Conservation (phyloP, 306 rosid genomes). For the Elaeagnus macrophylla region DNA sequence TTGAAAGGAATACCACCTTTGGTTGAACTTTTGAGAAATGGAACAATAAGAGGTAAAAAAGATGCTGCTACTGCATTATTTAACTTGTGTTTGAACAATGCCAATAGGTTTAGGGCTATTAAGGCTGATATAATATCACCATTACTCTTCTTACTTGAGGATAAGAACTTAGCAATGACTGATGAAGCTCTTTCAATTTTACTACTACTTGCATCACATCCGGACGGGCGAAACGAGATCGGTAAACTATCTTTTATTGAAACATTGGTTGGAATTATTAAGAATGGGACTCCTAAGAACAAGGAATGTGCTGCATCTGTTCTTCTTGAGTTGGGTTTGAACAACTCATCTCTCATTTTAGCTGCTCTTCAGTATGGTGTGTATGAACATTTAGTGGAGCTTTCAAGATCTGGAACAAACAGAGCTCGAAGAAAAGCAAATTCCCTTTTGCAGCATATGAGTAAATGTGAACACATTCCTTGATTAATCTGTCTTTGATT, state of each 20-base stretch:
- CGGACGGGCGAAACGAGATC: slow-evolving; percentile 55
- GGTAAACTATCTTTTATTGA: slow-evolving; percentile 57
- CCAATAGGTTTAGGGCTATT: slow-evolving; percentile 62
- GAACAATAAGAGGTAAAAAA: slow-evolving; percentile 70
- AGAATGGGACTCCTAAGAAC: slow-evolving; percentile 62
- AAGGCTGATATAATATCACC: slow-evolving; percentile 59
- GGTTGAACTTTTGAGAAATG: slow-evolving; percentile 44
- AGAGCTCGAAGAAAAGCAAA: slow-evolving; percentile 81
- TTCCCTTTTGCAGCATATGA: slow-evolving; percentile 59
- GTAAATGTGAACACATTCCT: slow-evolving; percentile 60
- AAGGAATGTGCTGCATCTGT: slow-evolving; percentile 78
- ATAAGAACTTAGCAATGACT: slow-evolving; percentile 53
- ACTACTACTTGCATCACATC: slow-evolving; percentile 50
- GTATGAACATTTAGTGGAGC: slow-evolving; percentile 53
- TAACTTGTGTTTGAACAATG: slow-evolving; percentile 48
- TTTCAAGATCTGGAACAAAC: slow-evolving; percentile 55
- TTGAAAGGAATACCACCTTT: slow-evolving; percentile 58
- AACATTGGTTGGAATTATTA: slow-evolving; percentile 51
- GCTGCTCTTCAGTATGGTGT: slow-evolving; percentile 81
- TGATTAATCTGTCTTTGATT: slow-evolving; percentile 1
- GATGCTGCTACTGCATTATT: slow-evolving; percentile 83
- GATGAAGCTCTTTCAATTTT: slow-evolving; percentile 83
- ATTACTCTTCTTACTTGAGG: slow-evolving; percentile 39
- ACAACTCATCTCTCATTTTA: slow-evolving; percentile 45
- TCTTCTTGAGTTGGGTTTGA: slow-evolving; percentile 63